phyloP scores from a whole-genome alignment of 108 stramenopile genomes.

The Bacterosira constricta region DNA sequence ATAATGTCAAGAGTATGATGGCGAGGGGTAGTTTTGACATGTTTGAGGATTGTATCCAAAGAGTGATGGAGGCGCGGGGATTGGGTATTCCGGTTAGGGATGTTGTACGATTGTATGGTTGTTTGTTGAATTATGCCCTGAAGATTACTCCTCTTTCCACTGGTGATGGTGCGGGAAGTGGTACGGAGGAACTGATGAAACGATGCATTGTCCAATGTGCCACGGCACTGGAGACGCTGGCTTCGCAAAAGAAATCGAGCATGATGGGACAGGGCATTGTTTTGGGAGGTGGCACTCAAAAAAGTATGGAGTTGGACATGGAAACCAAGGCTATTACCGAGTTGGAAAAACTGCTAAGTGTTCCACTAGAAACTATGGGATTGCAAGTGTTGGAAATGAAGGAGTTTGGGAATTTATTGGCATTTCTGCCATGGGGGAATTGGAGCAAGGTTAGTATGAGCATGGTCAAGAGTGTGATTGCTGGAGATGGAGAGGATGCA shows the following conservation, averaged over 20 bases:
- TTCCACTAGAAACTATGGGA: slow-evolving; percentile 83
- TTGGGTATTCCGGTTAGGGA: slow-evolving; percentile 79
- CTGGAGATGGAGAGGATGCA: slow-evolving; percentile 30
- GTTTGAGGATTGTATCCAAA: slow-evolving; percentile 92
- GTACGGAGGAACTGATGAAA: slow-evolving; percentile 87
- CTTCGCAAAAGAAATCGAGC: slow-evolving; percentile 59
- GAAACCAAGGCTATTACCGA: slow-evolving; percentile 83
- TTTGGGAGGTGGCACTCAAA: slow-evolving; percentile 31
- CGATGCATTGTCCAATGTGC: slow-evolving; percentile 84
- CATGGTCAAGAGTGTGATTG: slow-evolving; percentile 68
- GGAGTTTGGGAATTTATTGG: slow-evolving; percentile 79
- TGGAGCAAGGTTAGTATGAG: slow-evolving; percentile 78
- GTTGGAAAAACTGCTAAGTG: slow-evolving; percentile 87
- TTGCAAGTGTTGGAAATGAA: slow-evolving; percentile 84
- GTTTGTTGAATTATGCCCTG: slow-evolving; percentile 87
- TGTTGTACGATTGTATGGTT: slow-evolving; percentile 92
- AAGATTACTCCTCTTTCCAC: slow-evolving; percentile 93
- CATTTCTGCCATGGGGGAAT: slow-evolving; percentile 92
- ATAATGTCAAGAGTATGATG: slow-evolving; percentile 70
- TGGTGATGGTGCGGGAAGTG: too few species aligned
- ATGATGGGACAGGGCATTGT: slow-evolving; percentile 54
- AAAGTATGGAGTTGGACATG: slow-evolving; percentile 49
- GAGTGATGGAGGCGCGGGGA: slow-evolving; percentile 87
- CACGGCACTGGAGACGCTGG: slow-evolving; percentile 47
- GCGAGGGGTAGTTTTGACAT: slow-evolving; percentile 85